phyloP scores from a whole-genome alignment of 331 rosid genomes.

The Spiraea crenata region DNA sequence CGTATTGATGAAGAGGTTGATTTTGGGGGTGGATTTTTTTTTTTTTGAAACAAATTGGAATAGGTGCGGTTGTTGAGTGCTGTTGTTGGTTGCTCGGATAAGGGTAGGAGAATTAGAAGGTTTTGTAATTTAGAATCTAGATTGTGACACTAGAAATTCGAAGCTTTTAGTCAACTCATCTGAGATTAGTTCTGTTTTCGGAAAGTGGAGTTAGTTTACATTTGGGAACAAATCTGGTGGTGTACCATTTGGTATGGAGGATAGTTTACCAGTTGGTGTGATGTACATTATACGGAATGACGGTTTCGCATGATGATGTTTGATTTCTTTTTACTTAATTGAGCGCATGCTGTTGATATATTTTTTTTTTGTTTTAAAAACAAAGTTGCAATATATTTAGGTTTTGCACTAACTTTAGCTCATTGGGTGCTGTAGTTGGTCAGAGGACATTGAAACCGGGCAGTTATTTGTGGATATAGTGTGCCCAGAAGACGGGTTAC shows the following conservation, averaged over 20 bases:
- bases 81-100: conserved; percentile 5
- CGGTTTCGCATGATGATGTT: background rate
- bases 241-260: background rate
- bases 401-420: conserved; percentile 28
- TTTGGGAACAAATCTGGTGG: background rate
- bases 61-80: background rate
- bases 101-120: background rate
- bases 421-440: conserved; percentile 35
- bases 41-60: background rate
- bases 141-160: background rate
- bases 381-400: background rate
- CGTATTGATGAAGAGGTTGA: background rate
- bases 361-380: background rate
- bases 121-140: background rate
- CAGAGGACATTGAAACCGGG: conserved; percentile 16
- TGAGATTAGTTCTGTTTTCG: background rate
- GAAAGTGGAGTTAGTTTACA: background rate
- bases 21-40: background rate
- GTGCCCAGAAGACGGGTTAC: background rate
- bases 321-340: background rate
- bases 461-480: conserved; percentile 28
- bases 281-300: background rate
- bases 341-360: background rate
- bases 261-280: background rate
- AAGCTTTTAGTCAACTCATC: conserved; percentile 13